Evolutionary conservation across 768 basidiomycete species (phyloP), one percentile per base, ranked within the genome.

Genomic region (Suillus variegatus): DNA sequence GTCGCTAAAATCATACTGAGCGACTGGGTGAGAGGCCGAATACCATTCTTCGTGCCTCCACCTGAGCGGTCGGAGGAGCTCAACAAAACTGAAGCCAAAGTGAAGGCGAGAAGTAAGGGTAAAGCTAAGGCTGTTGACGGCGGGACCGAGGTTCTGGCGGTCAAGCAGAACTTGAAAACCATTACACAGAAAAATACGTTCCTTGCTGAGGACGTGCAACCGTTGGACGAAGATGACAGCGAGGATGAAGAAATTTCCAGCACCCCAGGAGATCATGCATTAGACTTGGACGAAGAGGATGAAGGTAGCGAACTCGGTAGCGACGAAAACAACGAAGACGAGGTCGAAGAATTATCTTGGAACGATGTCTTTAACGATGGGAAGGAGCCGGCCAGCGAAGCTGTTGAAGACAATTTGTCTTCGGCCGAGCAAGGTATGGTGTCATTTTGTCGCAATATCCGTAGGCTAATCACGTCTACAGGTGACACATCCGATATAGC

Each of bases 1-100:
- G 95, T 96, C 36, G 92, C 97, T 38, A 99, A 96, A 81, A 96
- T 99, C 75, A 81, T 99, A 56, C 78, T 99, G 72, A 93, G 90
- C 75, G 97, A 98, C 76, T 98, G 97, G 97, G 95, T 98, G 65
- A 83, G 97, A 55, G 97, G 97, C 9, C 91, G 94, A 70, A 97
- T 99, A 73, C 97, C 97, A 22, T 99, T 89, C 83, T 99, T 98
- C 73, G 95, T 95, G 44, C 75, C 91, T 14, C 97, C 97, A 16
- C 97, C 97, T 63, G 94, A 94, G 75, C 81, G 92, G 64, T 74
- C 91, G 10, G 88, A 88, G 68, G 89, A 87, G 69, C 78, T 91
- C 64, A 91, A 92, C 72, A 81, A 80, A 71, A 80, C 79, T 14
- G 91, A 90, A 79, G 77, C 77, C 51, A 80, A 75, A 54, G 72